phyloP scores from a whole-genome alignment of 1,139 yeast species.

The Hemisphaericaspora xylofermentans region DNA sequence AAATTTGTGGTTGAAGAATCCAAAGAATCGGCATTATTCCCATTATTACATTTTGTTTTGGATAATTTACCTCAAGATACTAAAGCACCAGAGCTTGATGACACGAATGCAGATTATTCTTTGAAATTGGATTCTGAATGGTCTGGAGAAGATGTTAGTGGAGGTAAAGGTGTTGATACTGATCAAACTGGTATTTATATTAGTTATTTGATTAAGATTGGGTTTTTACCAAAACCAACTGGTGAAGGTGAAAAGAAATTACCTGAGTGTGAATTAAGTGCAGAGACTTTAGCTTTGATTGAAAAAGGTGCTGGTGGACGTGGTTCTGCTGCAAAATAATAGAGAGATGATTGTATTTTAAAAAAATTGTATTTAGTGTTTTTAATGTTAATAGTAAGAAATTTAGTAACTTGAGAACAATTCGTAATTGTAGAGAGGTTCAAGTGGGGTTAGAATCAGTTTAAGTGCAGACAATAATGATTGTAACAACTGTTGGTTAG shows the following conservation, averaged over 20 bases:
- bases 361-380: no score
- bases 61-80: slow-evolving; percentile 89
- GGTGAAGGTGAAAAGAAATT: slow-evolving; percentile 40
- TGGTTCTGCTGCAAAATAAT: slow-evolving; percentile 50
- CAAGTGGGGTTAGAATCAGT: no score
- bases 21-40: slow-evolving; percentile 84
- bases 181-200: slow-evolving; percentile 73
- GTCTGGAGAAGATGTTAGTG: slow-evolving; percentile 65
- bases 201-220: slow-evolving; percentile 74
- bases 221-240: slow-evolving; percentile 69
- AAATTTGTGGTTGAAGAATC: slow-evolving; percentile 67
- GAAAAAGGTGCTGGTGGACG: slow-evolving; percentile 90
- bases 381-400: no score
- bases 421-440: no score
- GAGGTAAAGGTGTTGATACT: slow-evolving; percentile 70
- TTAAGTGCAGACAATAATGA: no score
- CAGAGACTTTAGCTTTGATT: slow-evolving; percentile 63
- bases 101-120: slow-evolving; percentile 67
- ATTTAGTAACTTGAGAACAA: no score
- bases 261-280: slow-evolving; percentile 57
- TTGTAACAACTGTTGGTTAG: no score
- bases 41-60: slow-evolving; percentile 88
- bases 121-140: slow-evolving; percentile 58
- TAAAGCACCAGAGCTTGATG: slow-evolving; percentile 94
- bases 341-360: no score